Conservation (phyloP, 495 filamentous ascomycete genomes). For the Parmelia sp. region DNA sequence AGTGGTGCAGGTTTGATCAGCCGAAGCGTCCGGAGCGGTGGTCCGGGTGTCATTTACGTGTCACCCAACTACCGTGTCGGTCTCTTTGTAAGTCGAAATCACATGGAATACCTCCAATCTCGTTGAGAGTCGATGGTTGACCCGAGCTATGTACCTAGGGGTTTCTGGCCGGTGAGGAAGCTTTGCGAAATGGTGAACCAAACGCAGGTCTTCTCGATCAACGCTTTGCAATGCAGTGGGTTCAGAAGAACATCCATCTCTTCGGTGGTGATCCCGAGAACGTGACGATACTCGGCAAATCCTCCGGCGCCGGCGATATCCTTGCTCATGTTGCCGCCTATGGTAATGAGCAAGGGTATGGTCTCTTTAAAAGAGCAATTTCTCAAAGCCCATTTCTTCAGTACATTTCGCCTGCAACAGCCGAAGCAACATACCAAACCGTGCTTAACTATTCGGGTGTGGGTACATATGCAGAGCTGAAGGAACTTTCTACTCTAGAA, state of each 20-base stretch:
- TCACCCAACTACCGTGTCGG: background rate
- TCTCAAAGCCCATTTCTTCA: conserved; percentile 21
- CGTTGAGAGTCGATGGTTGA: background rate
- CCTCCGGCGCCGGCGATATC: background rate
- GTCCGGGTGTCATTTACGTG: background rate
- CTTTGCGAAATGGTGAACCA: background rate
- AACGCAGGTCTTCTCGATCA: conserved; percentile 33
- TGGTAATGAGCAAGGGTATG: background rate
- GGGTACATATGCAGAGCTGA: background rate
- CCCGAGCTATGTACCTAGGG: too few species aligned
- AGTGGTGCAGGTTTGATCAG: background rate
- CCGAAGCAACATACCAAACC: background rate
- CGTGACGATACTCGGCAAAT: background rate
- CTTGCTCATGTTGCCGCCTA: background rate
- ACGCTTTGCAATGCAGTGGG: background rate
- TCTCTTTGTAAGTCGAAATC: background rate
- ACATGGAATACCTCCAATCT: too few species aligned
- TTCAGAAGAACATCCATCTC: background rate
- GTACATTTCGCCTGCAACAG: background rate
- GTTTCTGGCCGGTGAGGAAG: too few species aligned
- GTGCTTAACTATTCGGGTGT: background rate
- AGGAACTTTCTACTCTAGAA: background rate
- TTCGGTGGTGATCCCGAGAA: background rate
- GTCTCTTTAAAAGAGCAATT: background rate
- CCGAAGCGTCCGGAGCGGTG: background rate